Percentiles rank a stretch among this genome's conserved stretches.
Conservation (phyloP, 2,329 filamentous ascomycete species). For the Apiospora pterosperma region DNA sequence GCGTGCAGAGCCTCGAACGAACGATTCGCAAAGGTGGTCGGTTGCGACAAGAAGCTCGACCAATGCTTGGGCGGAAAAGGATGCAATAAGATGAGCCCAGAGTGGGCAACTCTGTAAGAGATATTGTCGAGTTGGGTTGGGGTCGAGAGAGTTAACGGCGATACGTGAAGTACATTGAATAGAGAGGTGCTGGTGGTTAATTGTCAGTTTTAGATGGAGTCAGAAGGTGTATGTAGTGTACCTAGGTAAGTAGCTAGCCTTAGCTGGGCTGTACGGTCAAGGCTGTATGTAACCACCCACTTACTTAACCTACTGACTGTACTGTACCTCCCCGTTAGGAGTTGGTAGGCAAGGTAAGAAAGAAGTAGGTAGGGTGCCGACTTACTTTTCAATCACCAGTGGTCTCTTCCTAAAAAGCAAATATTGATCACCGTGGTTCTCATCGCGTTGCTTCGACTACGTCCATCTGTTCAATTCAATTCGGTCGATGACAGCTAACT, state of each 20-base stretch:
- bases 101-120: background rate
- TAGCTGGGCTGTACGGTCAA: background rate
- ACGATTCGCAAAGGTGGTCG: background rate
- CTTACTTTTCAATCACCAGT: background rate
- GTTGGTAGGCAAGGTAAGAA: background rate
- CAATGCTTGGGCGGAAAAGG: background rate
- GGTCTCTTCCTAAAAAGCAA: background rate
- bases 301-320: too few relatives aligned
- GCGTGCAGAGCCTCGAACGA: background rate
- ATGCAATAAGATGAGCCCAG: background rate
- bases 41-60: background rate
- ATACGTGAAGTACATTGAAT: background rate
- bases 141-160: background rate
- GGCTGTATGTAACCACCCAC: background rate
- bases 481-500: background rate
- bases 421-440: background rate
- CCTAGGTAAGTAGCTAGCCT: too few relatives aligned
- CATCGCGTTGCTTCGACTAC: background rate
- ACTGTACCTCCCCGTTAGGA: background rate
- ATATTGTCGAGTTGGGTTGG: background rate
- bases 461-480: background rate
- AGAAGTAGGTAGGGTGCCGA: background rate
- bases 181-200: background rate
- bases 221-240: background rate
- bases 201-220: background rate